Conservation (phyloP, 164 flowering plant genomes). For the Echeveria elegans region DNA sequence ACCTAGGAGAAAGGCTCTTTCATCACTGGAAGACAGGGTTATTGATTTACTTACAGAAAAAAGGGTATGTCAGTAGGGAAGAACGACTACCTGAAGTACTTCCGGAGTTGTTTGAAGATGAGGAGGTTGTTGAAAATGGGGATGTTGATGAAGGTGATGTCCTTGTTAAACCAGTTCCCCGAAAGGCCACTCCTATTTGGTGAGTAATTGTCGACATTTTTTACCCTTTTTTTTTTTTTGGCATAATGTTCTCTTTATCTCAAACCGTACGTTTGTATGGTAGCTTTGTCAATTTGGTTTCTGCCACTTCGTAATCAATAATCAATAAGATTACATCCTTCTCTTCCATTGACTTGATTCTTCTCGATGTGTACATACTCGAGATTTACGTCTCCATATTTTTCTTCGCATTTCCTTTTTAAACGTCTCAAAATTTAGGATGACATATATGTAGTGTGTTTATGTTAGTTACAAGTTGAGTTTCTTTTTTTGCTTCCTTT, state of each 20-base stretch:
- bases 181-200: constrained; percentile 57
- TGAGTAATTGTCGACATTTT: constrained; percentile 17
- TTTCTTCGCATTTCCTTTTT: too few relatives aligned
- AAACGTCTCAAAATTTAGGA: not conserved
- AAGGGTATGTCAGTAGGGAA: constrained; percentile 58
- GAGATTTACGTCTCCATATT: too few relatives aligned
- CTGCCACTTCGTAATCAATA: not conserved
- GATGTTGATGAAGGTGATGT: constrained; percentile 99
- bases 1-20: constrained; percentile 85
- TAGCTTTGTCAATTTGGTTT: not conserved
- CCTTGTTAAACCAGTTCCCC: too few relatives aligned
- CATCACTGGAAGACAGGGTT: constrained; percentile 67
- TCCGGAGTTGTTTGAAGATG: constrained; percentile 65
- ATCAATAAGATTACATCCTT: too few relatives aligned
- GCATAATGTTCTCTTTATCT: not conserved
- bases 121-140: constrained; percentile 84
- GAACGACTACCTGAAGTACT: constrained; percentile 37
- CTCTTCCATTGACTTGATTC: too few relatives aligned
- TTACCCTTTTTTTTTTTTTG: not conserved
- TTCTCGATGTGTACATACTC: too few relatives aligned
- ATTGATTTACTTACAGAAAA: constrained; percentile 64
- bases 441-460: not conserved
- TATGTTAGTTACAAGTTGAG: not conserved
- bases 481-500: not conserved
- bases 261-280: too few relatives aligned